Percentiles rank a stretch among this genome's conserved stretches.
Conservation (phyloP, 148 eudicot species). For the Rhododendron ferrugineum region DNA sequence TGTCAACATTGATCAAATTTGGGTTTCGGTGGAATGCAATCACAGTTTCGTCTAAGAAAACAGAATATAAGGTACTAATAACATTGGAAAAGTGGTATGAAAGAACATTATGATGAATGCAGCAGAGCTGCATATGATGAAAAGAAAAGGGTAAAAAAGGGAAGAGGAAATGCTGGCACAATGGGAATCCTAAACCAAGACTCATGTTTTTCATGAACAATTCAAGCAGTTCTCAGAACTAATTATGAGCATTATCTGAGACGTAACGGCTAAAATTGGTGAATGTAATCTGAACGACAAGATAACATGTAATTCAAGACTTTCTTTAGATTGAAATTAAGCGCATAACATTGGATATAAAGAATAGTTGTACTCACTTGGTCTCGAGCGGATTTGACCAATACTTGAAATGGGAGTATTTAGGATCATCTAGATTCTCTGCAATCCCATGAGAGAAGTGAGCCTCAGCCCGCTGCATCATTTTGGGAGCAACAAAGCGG, state of each 20-base stretch:
- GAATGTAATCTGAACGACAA: background rate
- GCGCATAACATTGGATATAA: background rate
- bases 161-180: background rate
- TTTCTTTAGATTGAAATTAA: background rate
- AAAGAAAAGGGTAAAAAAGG: no score
- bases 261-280: background rate
- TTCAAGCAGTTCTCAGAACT: background rate
- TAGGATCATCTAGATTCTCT: constrained; percentile 37
- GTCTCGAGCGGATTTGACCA: constrained; percentile 60
- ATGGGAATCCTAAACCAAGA: background rate
- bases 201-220: background rate
- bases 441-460: constrained; percentile 55
- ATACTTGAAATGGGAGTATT: constrained; percentile 39
- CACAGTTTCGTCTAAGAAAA: background rate
- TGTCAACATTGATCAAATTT: background rate
- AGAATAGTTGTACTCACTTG: constrained; percentile 20
- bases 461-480: constrained; percentile 45
- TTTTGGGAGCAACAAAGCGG: constrained; percentile 44
- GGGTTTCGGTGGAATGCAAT: background rate
- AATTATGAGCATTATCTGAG: background rate
- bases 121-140: background rate
- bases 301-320: background rate
- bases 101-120: background rate
- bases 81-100: no score
- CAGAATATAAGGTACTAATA: background rate